Base-by-base conservation (phyloP, 2,329 filamentous ascomycete genomes). In the Colletotrichum endophyticum region DNA sequence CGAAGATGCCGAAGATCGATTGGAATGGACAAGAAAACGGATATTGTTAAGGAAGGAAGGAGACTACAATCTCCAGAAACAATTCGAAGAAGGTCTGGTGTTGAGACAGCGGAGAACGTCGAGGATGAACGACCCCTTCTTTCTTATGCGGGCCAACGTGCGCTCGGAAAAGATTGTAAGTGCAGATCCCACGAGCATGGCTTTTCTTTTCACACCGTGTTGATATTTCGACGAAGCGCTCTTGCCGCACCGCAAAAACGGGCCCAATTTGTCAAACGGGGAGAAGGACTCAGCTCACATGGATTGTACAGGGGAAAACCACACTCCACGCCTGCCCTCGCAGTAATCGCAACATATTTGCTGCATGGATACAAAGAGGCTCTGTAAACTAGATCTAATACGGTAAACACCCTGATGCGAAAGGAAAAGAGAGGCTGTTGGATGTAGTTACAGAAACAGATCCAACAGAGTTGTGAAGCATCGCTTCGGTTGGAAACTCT, bases 181-280 rank as follows among this genome's bases (percentile, higher is more conserved):
- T 44, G 39, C 19, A 44, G 19, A 44, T 44, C 19, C 39, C 0
- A 44, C 19, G 9, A 44, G 19, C 19, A 44, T 44, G 39, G 19
- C 39, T 0, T n/a, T n/a, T 19, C 5, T n/a, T n/a, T 44, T 44
- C 39, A 11, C 0, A 19, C 39, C 0, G 39, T 44, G 0, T 6
- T n/a, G 5, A 44, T n/a, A 0, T 6, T 11, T 44, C 19, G 9
- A 44, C 3, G 39, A 44, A 44, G 19, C 39, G 39, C 39, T 44
- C 8, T 44, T 44, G 9, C 39, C 19, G 39, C 19, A 19, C 16
- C 8, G 39, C 39, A 44, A n/a, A 11, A n/a, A 6, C 0, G 39
- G 19, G 19, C 0, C 5, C 5, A n/a, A 44, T 1, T 9, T n/a
- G 39, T n/a, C 39, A 0, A n/a, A 44, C 39, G 39, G 8, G 39